phyloP scores from a whole-genome alignment of 2,329 filamentous ascomycete species.

The Hypoxylon sp. region DNA sequence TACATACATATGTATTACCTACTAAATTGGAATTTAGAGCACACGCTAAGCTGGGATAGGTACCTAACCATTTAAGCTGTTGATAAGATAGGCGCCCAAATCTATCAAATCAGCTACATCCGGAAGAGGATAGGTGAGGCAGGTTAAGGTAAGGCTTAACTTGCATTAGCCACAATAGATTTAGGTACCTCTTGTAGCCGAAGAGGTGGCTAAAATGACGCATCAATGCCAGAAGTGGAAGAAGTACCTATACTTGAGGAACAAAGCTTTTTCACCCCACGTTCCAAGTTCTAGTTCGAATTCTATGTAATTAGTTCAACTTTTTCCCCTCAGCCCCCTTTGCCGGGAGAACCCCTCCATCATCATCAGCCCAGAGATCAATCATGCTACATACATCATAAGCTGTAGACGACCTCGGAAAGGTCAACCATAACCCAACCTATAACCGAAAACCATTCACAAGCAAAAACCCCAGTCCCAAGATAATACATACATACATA shows the following conservation, averaged over 20 bases:
- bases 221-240: slow-evolving; percentile 18
- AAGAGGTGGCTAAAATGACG: slow-evolving; percentile 42
- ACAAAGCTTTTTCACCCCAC: slow-evolving; percentile 20
- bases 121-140: too few relatives aligned
- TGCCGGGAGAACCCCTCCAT: slow-evolving; percentile 28
- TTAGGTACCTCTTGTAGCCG: slow-evolving; percentile 1
- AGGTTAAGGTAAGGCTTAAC: too few relatives aligned
- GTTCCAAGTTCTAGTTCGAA: slow-evolving; percentile 12
- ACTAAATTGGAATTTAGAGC: too few relatives aligned
- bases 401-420: slow-evolving; percentile 19
- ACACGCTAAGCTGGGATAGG: too few relatives aligned
- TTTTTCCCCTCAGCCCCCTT: slow-evolving; percentile 22
- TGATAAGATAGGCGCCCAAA: slow-evolving; percentile 31
- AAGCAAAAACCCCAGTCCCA: slow-evolving; percentile 13
- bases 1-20: too few relatives aligned
- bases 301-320: too few relatives aligned
- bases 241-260: slow-evolving; percentile 4
- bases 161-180: too few relatives aligned
- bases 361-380: slow-evolving; percentile 11
- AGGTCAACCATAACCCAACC: slow-evolving; percentile 17
- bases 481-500: too few relatives aligned
- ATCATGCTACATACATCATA: slow-evolving; percentile 19
- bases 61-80: slow-evolving; percentile 18
- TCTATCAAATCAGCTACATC: too few relatives aligned
- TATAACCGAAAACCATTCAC: slow-evolving; percentile 12